Conservation (phyloP, 2,329 filamentous ascomycete genomes). For the Cucurbitaria berberidis region DNA sequence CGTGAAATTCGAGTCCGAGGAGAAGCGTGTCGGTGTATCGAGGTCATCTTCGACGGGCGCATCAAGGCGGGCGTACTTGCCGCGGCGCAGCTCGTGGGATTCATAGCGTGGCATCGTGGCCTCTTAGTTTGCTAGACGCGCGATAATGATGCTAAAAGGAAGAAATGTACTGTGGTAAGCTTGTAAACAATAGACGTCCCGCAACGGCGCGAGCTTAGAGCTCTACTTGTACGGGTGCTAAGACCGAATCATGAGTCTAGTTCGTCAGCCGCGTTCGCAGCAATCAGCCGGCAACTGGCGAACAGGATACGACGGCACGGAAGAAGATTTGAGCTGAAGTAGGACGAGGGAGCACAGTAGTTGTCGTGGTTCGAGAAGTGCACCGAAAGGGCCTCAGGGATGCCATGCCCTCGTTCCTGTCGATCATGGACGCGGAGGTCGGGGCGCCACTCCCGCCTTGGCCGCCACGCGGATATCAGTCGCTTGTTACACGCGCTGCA, state of each 20-base stretch:
- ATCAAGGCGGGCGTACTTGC: conserved; percentile 49
- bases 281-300: background rate
- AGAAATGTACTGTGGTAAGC: background rate
- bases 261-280: background rate
- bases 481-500: background rate
- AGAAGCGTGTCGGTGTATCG: conserved; percentile 44
- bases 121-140: background rate
- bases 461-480: background rate
- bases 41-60: conserved; percentile 40
- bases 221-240: conserved; percentile 12
- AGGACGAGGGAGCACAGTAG: conserved; percentile 4
- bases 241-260: conserved; percentile 9
- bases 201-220: conserved; percentile 19
- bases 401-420: conserved; percentile 16
- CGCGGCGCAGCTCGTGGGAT: conserved; percentile 43
- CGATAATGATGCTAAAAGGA: background rate
- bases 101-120: conserved; percentile 38
- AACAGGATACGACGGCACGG: background rate
- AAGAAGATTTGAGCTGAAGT: background rate
- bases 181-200: conserved; percentile 6
- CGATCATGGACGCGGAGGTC: conserved; percentile 11
- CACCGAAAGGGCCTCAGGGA: conserved; percentile 10
- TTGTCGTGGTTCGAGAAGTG: conserved; percentile 19
- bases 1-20: conserved; percentile 46
- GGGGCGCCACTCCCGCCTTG: conserved; percentile 12